Percentiles rank a stretch among this genome's conserved stretches.
These are phyloP conservation scores for Auricularia auricula-judae DNA, from an alignment of 768 basidiomycete genomes.

Conservation along the genomic window DNA sequence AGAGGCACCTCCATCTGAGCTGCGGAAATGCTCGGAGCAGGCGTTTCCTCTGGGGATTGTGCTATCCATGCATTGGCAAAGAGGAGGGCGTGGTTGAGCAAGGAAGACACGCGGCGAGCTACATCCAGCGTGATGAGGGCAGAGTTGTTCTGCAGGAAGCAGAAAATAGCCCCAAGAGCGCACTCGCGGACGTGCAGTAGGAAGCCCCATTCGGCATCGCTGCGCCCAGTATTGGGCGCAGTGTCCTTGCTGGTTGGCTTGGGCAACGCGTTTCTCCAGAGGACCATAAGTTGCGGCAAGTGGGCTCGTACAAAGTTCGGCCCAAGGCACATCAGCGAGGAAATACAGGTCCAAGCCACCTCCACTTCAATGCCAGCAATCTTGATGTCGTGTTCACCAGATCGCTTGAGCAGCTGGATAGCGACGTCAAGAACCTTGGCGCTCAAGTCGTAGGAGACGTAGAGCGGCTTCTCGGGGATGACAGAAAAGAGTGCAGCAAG, in stretches of 20 bases:
- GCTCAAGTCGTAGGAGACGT: slow-evolving; percentile 88
- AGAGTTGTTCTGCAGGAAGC: slow-evolving; percentile 75
- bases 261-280: slow-evolving; percentile 95
- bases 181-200: slow-evolving; percentile 83
- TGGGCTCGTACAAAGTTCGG: slow-evolving; percentile 91
- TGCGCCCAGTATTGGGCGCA: slow-evolving; percentile 43
- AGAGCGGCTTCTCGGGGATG: slow-evolving; percentile 79
- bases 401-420: slow-evolving; percentile 78
- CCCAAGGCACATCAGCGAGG: slow-evolving; percentile 83
- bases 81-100: slow-evolving; percentile 81
- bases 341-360: slow-evolving; percentile 88
- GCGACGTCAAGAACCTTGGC: slow-evolving; percentile 88
- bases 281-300: slow-evolving; percentile 83
- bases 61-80: slow-evolving; percentile 79
- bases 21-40: slow-evolving; percentile 27
- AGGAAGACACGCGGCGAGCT: slow-evolving; percentile 73
- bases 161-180: slow-evolving; percentile 78
- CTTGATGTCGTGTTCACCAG: slow-evolving; percentile 82
- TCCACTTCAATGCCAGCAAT: slow-evolving; percentile 79
- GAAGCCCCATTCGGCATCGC: slow-evolving; percentile 79
- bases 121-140: slow-evolving; percentile 83
- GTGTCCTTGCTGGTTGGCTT: slow-evolving; percentile 89
- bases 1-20: slow-evolving; percentile 40
- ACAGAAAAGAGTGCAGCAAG: slow-evolving; percentile 79
- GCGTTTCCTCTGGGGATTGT: slow-evolving; percentile 55